Percentiles rank a stretch among this genome's conserved stretches.
These are phyloP conservation scores for Uronychia binucleata DNA, from an alignment of 73 alveolate species.

Conservation along the genomic window DNA sequence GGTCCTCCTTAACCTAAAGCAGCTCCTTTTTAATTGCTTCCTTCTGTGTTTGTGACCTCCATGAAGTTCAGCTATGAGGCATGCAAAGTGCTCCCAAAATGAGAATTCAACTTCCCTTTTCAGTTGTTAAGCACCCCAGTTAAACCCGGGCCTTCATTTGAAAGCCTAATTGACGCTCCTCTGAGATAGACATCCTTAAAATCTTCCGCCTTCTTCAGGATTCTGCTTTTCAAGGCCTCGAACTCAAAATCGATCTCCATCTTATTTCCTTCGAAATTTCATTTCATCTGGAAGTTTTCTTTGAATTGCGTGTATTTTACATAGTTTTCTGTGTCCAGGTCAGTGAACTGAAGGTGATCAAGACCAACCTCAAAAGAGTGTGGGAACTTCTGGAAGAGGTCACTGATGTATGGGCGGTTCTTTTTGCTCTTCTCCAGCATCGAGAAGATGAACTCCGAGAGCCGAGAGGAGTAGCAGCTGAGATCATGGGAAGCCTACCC, in stretches of 20 bases:
- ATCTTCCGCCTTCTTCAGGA: neutral
- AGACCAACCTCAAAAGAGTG: neutral
- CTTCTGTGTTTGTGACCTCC: no score
- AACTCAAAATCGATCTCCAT: conserved; percentile 17
- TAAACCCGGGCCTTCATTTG: no score
- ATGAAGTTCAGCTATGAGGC: no score
- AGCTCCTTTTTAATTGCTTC: no score
- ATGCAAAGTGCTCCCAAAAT: no score
- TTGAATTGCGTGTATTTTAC: neutral
- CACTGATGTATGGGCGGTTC: conserved; percentile 29
- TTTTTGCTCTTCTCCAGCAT: conserved; percentile 24
- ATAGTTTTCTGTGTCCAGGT: conserved; percentile 6
- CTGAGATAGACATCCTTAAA: neutral
- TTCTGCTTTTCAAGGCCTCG: conserved; percentile 14
- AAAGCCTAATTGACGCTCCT: neutral
- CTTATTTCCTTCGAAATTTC: conserved; percentile 27
- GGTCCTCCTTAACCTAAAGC: no score
- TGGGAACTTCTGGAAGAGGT: conserved; percentile 25
- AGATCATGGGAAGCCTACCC: no score
- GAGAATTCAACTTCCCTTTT: no score
- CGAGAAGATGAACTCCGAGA: conserved; percentile 7
- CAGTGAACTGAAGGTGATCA: neutral
- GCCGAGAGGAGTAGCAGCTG: neutral
- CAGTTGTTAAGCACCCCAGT: no score
- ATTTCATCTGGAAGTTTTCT: conserved; percentile 6